Evolutionary conservation across 2,329 filamentous ascomycete species (phyloP), one percentile per base, ranked within the genome.

Genomic region (Fusarium nelsonii): DNA sequence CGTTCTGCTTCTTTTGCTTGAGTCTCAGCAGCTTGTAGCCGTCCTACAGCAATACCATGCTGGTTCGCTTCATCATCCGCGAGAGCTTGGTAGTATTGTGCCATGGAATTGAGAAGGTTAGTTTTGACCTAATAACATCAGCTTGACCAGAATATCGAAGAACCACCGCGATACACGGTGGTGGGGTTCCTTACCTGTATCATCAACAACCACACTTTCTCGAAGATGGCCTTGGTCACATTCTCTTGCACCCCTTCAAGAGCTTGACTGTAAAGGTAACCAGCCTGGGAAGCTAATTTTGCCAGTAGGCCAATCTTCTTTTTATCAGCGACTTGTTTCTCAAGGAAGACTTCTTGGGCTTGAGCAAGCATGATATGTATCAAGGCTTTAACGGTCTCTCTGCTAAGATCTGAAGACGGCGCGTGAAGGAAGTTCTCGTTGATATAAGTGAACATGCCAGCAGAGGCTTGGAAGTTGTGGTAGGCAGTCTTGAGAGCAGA

Each of bases 381-480:
- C 70, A 99, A 81, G 0, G 93, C 94, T 82, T 97, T 97, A 75
- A 99, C 93, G 0, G 96, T 99, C 51, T 99, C 95, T 64, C 96
- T 85, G 78, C 94, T 98, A 48, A 99, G 82, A 76, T 99, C 96
- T n/a, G 93, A 94, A 10, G 94, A 97, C 1, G 97, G 96, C 2
- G 96, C 96, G 76, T 99, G 96, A 36, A 99, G 84, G 78, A 99
- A 99, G 82, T 99, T 99, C 82, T 99, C 96, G 81, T 99, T 99
- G 83, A 99, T 99, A 76, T 99, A 99, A 54, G 95, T 98, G 80
- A 98, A 99, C 96, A 99, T 99, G 82, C 96, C 96, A 11, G 96
- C 96, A 9, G 95, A 94, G 40, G 96, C 96, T 80, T 99, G 96
- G 82, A 98, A 98, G 20, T 94, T 97, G 80, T 99, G 95, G 78